Evolutionary conservation across 2,329 filamentous ascomycete genomes (phyloP).

Genomic region (Venturia nashicola): DNA sequence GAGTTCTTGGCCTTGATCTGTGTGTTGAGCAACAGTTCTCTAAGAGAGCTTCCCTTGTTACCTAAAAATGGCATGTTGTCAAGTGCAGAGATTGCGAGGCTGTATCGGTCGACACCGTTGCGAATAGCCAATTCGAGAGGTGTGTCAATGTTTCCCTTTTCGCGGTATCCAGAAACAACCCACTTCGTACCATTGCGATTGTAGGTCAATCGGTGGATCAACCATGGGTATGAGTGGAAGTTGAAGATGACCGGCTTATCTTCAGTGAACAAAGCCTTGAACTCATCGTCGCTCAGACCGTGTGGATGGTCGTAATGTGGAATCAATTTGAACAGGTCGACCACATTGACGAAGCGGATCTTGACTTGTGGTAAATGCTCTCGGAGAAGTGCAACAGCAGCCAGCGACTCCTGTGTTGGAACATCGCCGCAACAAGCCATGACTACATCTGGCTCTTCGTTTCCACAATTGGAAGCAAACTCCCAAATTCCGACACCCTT

Average conservation of each 20-base stretch:
- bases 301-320: conserved; percentile 59
- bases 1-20: conserved; percentile 52
- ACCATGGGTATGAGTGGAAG: conserved; percentile 74
- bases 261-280: conserved; percentile 56
- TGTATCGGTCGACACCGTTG: conserved; percentile 67
- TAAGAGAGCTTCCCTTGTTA: conserved; percentile 49
- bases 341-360: conserved; percentile 67
- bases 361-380: conserved; percentile 59
- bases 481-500: conserved; percentile 72
- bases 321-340: conserved; percentile 72
- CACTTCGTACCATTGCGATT: conserved; percentile 56
- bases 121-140: conserved; percentile 67
- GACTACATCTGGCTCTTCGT: conserved; percentile 57
- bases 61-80: conserved; percentile 51
- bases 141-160: conserved; percentile 78
- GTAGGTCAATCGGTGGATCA: conserved; percentile 66
- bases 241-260: conserved; percentile 68
- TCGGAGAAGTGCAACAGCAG: conserved; percentile 62
- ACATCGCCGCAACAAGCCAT: conserved; percentile 69
- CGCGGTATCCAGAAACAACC: conserved; percentile 65
- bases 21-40: conserved; percentile 52
- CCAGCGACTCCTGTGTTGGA: conserved; percentile 60
- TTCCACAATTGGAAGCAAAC: conserved; percentile 60
- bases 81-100: conserved; percentile 64
- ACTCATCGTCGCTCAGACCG: conserved; percentile 55